Evolutionary conservation across 2,329 filamentous ascomycete genomes (phyloP).

Genomic region (Venturia oleaginea): DNA sequence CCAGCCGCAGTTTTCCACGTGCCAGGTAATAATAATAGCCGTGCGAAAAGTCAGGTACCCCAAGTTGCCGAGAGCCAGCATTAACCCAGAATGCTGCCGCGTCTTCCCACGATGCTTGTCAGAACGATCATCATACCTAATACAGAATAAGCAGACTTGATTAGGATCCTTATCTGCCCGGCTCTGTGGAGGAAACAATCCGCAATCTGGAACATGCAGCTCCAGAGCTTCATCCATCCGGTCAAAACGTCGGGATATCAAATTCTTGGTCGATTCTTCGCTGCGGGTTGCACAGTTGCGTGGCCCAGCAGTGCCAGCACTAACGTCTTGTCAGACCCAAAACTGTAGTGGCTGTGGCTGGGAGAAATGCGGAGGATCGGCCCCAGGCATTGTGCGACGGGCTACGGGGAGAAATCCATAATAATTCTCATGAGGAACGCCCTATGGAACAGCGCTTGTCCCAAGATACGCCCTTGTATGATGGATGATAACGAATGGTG

Average conservation of each 20-base stretch:
- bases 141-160: constrained; percentile 1
- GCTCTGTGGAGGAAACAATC: background rate
- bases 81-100: background rate
- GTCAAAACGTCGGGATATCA: background rate
- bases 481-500: background rate
- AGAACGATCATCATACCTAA: background rate
- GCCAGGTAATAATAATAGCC: background rate
- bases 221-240: background rate
- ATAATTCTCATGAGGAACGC: background rate
- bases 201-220: background rate
- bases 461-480: background rate
- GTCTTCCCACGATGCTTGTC: background rate
- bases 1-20: background rate
- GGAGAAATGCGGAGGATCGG: constrained; percentile 1
- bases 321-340: background rate
- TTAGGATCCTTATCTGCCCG: background rate
- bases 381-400: background rate
- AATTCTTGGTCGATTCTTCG: background rate
- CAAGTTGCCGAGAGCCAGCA: background rate
- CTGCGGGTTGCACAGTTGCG: background rate
- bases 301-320: background rate
- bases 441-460: background rate
- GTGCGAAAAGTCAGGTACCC: background rate
- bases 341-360: background rate
- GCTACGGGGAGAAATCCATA: background rate